Percentiles rank a stretch among this genome's conserved stretches.
phyloP scores from a whole-genome alignment of 208 protist species.

The Acanthamoeba divionensis region DNA sequence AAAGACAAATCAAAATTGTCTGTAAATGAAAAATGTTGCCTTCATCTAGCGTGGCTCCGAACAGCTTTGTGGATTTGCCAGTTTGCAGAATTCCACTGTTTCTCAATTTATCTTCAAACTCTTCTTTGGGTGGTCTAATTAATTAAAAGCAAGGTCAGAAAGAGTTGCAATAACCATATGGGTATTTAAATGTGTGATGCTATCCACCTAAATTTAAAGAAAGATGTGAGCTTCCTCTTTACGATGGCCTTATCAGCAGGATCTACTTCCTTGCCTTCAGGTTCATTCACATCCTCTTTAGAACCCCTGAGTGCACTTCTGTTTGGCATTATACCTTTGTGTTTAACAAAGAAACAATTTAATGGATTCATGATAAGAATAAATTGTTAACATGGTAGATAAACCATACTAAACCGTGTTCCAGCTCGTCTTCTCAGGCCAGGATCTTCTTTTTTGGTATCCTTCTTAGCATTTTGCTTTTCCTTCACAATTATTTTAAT shows the following conservation, averaged over 20 bases:
- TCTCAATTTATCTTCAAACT: conserved; percentile 31
- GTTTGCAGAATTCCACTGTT: conserved; percentile 1
- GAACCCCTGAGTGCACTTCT: no score
- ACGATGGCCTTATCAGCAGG: conserved; percentile 34
- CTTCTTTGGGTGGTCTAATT: background rate
- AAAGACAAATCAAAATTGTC: background rate
- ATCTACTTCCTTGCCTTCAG: no score
- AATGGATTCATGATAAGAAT: no score
- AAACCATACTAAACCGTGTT: no score
- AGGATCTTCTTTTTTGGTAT: no score
- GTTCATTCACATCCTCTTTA: no score
- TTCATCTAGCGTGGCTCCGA: conserved; percentile 10
- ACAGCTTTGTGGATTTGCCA: background rate
- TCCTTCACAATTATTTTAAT: no score
- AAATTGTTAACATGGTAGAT: no score
- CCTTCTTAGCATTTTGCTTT: no score
- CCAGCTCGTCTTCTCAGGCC: no score
- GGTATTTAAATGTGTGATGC: background rate
- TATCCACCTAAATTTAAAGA: conserved; percentile 28
- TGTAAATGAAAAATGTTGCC: background rate
- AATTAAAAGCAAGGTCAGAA: background rate
- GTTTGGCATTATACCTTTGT: no score
- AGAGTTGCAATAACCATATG: background rate
- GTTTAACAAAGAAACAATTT: no score
- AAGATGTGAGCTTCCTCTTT: conserved; percentile 28